phyloP scores from a whole-genome alignment of 306 rosid genomes.

The Pterocarpus santalinus region DNA sequence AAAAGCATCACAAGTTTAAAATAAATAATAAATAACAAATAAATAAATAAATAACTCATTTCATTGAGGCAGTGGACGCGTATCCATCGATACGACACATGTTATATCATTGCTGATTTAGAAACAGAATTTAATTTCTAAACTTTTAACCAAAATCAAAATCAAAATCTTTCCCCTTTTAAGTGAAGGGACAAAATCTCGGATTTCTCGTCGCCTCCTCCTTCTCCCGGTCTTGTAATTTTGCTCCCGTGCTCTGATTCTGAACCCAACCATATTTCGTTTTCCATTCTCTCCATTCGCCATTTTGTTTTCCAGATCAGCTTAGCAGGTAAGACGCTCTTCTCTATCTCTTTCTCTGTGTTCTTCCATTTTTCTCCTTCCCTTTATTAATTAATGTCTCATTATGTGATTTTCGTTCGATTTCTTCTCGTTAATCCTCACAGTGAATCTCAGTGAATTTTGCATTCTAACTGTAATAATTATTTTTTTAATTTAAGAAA shows the following conservation, averaged over 20 bases:
- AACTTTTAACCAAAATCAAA: neutral
- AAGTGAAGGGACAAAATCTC: slow-evolving; percentile 48
- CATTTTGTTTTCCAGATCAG: slow-evolving; percentile 44
- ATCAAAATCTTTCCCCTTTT: slow-evolving; percentile 16
- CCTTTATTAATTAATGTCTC: slow-evolving; percentile 2
- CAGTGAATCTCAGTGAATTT: slow-evolving; percentile 7
- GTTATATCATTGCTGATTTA: too few relatives aligned
- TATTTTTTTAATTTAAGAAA: neutral
- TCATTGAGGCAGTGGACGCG: too few relatives aligned
- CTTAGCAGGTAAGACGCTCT: slow-evolving; percentile 29
- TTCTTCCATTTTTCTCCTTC: neutral
- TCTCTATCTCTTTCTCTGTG: neutral
- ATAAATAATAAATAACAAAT: too few relatives aligned
- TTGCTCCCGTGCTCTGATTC: slow-evolving; percentile 8
- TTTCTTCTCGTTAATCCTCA: slow-evolving; percentile 29
- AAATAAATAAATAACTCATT: too few relatives aligned
- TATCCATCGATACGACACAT: too few relatives aligned
- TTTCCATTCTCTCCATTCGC: slow-evolving; percentile 34
- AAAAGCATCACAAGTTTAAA: too few relatives aligned
- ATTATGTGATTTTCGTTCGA: slow-evolving; percentile 32
- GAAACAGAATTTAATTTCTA: neutral
- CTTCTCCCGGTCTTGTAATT: slow-evolving; percentile 5
- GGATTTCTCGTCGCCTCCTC: slow-evolving; percentile 38
- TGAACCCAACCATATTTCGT: neutral
- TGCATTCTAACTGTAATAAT: slow-evolving; percentile 1